phyloP scores from a whole-genome alignment of 2,329 filamentous ascomycete genomes.

The Pezicula carpinea region DNA sequence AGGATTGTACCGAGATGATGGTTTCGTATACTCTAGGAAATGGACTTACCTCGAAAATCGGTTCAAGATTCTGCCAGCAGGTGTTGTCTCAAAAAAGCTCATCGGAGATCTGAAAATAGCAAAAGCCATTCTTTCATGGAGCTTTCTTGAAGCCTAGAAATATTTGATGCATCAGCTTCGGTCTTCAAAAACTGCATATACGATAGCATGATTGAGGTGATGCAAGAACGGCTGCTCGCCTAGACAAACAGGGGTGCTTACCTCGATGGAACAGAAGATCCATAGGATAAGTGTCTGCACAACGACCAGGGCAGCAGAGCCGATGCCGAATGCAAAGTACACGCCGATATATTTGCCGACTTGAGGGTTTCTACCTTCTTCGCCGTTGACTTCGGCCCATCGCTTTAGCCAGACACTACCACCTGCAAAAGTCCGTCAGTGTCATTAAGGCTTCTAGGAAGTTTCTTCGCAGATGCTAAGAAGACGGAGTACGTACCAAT shows the following conservation, averaged over 20 bases:
- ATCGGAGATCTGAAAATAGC: conserved; percentile 97
- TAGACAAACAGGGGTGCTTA: conserved; percentile 34
- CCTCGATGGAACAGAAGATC: conserved; percentile 99
- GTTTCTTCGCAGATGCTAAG: conserved; percentile 13
- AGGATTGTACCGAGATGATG: not conserved
- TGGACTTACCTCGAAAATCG: conserved; percentile 77
- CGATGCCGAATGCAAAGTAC: conserved; percentile 92
- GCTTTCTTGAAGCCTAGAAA: conserved; percentile 77
- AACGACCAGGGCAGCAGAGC: conserved; percentile 78
- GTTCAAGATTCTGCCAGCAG: conserved; percentile 92
- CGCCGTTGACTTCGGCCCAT: conserved; percentile 80
- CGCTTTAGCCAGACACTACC: conserved; percentile 90
- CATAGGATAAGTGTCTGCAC: conserved; percentile 91
- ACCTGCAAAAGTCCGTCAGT: conserved; percentile 36
- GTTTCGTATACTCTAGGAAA: not conserved
- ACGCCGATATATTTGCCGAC: conserved; percentile 90
- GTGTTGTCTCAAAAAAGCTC: conserved; percentile 98
- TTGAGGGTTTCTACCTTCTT: conserved; percentile 62
- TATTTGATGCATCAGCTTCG: conserved; percentile 11
- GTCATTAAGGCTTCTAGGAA: conserved; percentile 8
- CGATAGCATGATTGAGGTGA: not conserved
- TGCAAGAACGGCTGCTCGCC: not conserved
- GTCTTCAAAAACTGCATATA: conserved; percentile 21
- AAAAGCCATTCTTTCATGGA: conserved; percentile 95
- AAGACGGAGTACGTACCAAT: conserved; percentile 53